Evolutionary conservation across 768 basidiomycete species (phyloP).

Genomic region (Kwoniella sp.): DNA sequence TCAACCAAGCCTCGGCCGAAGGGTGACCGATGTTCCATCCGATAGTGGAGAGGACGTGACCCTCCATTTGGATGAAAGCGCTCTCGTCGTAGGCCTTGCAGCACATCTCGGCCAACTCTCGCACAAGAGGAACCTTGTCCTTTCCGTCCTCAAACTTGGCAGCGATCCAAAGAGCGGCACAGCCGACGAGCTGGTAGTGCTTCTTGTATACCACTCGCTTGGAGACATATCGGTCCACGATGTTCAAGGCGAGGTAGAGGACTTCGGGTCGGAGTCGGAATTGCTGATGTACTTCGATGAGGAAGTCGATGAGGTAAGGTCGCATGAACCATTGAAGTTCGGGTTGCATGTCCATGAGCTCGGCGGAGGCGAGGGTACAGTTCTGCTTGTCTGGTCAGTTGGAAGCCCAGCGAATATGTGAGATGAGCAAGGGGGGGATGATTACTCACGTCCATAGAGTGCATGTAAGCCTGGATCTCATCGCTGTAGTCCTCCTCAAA

Average conservation of each 20-base stretch:
- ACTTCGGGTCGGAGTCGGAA: slow-evolving; percentile 98
- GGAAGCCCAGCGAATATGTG: slow-evolving; percentile 8
- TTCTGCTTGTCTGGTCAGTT: slow-evolving; percentile 59
- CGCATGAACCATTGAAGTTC: slow-evolving; percentile 99
- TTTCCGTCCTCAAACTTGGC: slow-evolving; percentile 99
- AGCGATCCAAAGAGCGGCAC: slow-evolving; percentile 97
- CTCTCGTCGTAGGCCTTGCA: slow-evolving; percentile 95
- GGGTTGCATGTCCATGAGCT: slow-evolving; percentile 98
- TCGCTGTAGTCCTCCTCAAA: slow-evolving; percentile 94
- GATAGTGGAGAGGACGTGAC: slow-evolving; percentile 92
- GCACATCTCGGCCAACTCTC: slow-evolving; percentile 92
- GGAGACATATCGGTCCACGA: slow-evolving; percentile 98
- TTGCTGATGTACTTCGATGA: slow-evolving; percentile 97
- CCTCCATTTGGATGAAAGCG: slow-evolving; percentile 99
- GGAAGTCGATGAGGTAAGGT: slow-evolving; percentile 95
- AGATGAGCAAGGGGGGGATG: slow-evolving; percentile 8
- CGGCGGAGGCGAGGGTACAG: slow-evolving; percentile 83
- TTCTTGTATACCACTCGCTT: slow-evolving; percentile 98
- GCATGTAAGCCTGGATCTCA: slow-evolving; percentile 92
- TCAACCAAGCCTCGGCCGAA: slow-evolving; percentile 96
- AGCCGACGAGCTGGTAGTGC: slow-evolving; percentile 98
- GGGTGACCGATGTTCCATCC: slow-evolving; percentile 97
- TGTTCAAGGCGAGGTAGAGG: slow-evolving; percentile 96
- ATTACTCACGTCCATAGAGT: slow-evolving; percentile 90
- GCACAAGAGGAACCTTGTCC: slow-evolving; percentile 93